Evolutionary conservation across 768 basidiomycete species (phyloP).

Genomic region (Tremella mesenterica): DNA sequence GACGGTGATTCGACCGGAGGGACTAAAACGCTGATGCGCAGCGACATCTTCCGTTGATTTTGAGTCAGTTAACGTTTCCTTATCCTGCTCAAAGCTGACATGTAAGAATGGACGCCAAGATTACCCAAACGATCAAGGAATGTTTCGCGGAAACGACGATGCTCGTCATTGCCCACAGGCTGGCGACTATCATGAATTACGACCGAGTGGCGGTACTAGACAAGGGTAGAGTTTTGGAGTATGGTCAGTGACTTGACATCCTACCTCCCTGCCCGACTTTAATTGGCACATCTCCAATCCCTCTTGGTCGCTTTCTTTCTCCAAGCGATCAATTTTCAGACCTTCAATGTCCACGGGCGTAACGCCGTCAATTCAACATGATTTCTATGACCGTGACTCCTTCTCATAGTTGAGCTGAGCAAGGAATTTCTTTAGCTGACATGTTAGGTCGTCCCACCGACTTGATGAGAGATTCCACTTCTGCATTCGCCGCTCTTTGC

Average conservation of each 20-base stretch:
- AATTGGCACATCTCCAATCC: no score
- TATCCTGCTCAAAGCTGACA: no score
- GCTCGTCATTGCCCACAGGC: constrained; percentile 43
- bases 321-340: no score
- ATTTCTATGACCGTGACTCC: no score
- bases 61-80: constrained; percentile 23
- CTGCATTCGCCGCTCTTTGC: constrained; percentile 32
- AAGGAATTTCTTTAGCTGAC: neutral
- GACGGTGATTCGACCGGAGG: no score
- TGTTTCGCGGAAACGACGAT: constrained; percentile 39
- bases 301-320: no score
- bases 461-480: constrained; percentile 17
- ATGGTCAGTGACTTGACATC: constrained; percentile 16
- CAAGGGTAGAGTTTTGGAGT: constrained; percentile 36
- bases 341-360: no score
- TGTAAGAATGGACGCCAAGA: constrained; percentile 41
- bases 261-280: neutral
- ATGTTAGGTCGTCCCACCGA: constrained; percentile 25
- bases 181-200: constrained; percentile 42
- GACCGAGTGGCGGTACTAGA: constrained; percentile 38
- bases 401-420: neutral
- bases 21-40: constrained; percentile 2
- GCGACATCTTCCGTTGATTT: constrained; percentile 43
- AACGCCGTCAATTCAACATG: no score
- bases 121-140: constrained; percentile 39